Percentiles rank a stretch among this genome's conserved stretches.
Evolutionary conservation across 1,284 basidiomycete genomes (phyloP).

Genomic region (Taiwanofungus camphoratus): DNA sequence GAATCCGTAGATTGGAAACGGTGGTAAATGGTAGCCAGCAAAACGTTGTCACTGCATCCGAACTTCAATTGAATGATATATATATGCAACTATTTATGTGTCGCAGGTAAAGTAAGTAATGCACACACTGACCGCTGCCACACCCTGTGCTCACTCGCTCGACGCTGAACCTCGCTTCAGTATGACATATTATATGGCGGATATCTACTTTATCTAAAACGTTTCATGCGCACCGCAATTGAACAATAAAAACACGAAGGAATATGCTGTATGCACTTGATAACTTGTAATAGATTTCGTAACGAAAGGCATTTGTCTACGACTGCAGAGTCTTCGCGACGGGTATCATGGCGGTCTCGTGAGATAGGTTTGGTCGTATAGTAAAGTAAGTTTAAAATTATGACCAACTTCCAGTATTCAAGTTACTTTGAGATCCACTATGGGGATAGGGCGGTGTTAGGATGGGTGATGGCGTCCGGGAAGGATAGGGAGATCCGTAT

Average conservation of each 20-base stretch:
- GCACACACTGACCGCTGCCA: no score
- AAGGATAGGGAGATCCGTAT: conserved; percentile 62
- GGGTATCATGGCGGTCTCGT: conserved; percentile 27
- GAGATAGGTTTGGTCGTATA: conserved; percentile 26
- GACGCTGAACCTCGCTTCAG: no score
- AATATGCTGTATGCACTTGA: conserved; percentile 16
- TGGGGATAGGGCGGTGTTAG: conserved; percentile 29
- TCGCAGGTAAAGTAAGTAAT: no score
- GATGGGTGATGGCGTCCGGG: conserved; percentile 50
- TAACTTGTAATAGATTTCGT: conserved; percentile 22
- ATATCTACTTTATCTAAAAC: conserved; percentile 21
- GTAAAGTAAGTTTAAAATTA: conserved; percentile 17
- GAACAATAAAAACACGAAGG: conserved; percentile 12
- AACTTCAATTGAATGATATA: no score
- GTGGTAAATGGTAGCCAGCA: no score
- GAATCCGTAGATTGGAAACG: no score
- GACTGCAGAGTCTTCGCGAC: conserved; percentile 16
- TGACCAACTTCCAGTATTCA: conserved; percentile 18
- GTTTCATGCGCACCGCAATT: conserved; percentile 15
- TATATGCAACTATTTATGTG: no score
- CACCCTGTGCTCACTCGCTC: no score
- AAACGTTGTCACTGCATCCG: no score
- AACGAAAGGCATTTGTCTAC: conserved; percentile 22
- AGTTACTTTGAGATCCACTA: conserved; percentile 15
- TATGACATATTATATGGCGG: no score